A percentile compares a stretch with the other conserved stretches of the same genome.
These are phyloP conservation scores for Shiraia sp. DNA, from an alignment of 2,329 filamentous ascomycete genomes.

Conservation along the genomic window DNA sequence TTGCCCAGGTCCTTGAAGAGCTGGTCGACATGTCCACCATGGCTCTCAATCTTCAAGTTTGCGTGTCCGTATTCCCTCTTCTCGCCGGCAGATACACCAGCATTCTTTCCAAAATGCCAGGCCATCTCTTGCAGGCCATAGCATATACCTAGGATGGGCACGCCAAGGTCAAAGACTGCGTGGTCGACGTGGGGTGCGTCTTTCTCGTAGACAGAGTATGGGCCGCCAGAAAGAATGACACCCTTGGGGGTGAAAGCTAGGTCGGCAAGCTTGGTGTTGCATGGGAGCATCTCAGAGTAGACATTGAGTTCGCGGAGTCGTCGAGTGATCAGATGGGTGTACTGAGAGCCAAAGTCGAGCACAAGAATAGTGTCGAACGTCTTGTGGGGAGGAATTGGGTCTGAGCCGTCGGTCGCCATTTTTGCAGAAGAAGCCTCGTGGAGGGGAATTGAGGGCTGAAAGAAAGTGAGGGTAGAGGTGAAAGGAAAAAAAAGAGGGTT, in stretches of 20 bases:
- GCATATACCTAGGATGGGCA: slow-evolving; percentile 66
- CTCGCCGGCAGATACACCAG: slow-evolving; percentile 64
- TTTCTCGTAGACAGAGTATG: slow-evolving; percentile 79
- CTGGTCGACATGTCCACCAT: slow-evolving; percentile 67
- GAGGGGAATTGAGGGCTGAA: slow-evolving; percentile 14
- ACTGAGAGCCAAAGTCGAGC: slow-evolving; percentile 74
- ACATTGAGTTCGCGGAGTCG: slow-evolving; percentile 78
- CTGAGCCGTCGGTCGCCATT: slow-evolving; percentile 46
- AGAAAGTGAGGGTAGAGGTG: slow-evolving; percentile 6
- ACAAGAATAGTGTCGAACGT: slow-evolving; percentile 70
- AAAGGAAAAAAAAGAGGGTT: slow-evolving; percentile 6
- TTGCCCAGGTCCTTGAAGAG: slow-evolving; percentile 79
- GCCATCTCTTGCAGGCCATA: slow-evolving; percentile 74
- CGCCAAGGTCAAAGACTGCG: slow-evolving; percentile 74
- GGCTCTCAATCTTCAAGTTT: slow-evolving; percentile 63
- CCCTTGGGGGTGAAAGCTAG: slow-evolving; percentile 80
- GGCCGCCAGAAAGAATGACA: slow-evolving; percentile 75
- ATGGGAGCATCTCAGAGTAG: slow-evolving; percentile 87
- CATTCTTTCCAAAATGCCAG: slow-evolving; percentile 66
- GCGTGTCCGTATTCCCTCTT: slow-evolving; percentile 74
- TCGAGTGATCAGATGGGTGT: slow-evolving; percentile 74
- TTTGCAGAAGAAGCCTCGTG: slow-evolving; percentile 15
- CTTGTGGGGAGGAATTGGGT: slow-evolving; percentile 53
- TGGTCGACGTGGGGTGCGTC: slow-evolving; percentile 80
- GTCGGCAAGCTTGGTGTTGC: slow-evolving; percentile 78